Evolutionary conservation across 2,329 filamentous ascomycete species (phyloP).

Genomic region (Penicillium italicum): DNA sequence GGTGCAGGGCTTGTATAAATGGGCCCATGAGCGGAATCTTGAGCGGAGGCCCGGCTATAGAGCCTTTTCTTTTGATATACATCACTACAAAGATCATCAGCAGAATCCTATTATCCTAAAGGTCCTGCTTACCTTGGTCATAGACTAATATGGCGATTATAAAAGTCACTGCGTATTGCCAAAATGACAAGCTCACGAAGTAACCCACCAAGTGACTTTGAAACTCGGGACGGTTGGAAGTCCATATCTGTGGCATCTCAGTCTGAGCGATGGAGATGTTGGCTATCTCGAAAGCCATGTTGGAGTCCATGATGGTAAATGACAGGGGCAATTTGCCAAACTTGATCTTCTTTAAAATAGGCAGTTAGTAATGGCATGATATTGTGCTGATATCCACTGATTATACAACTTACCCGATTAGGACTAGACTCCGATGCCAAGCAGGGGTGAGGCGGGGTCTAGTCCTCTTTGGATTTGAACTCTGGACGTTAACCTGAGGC

Average conservation of each 20-base stretch:
- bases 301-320: neutral
- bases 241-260: slow-evolving; percentile 9
- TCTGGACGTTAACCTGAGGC: neutral
- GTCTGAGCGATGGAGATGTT: slow-evolving; percentile 13
- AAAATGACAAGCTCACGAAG: slow-evolving; percentile 40
- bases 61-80: slow-evolving; percentile 66
- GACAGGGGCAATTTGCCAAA: neutral
- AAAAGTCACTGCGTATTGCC: slow-evolving; percentile 48
- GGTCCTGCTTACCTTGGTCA: slow-evolving; percentile 67
- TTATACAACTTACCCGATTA: slow-evolving; percentile 11
- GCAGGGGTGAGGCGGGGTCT: slow-evolving; percentile 17
- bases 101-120: neutral
- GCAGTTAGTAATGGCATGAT: neutral
- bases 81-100: slow-evolving; percentile 49
- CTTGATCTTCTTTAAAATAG: neutral
- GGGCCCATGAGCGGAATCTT: slow-evolving; percentile 79
- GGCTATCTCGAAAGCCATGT: slow-evolving; percentile 8
- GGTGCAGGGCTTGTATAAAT: slow-evolving; percentile 79
- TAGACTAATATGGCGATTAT: slow-evolving; percentile 67
- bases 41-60: slow-evolving; percentile 65
- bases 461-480: slow-evolving; percentile 20
- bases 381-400: neutral
- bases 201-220: neutral
- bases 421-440: slow-evolving; percentile 25
- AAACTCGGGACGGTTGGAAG: neutral